These are phyloP conservation scores for Magnaporthiopsis incrustans DNA, from an alignment of 2,329 filamentous ascomycete species.

Conservation along the genomic window DNA sequence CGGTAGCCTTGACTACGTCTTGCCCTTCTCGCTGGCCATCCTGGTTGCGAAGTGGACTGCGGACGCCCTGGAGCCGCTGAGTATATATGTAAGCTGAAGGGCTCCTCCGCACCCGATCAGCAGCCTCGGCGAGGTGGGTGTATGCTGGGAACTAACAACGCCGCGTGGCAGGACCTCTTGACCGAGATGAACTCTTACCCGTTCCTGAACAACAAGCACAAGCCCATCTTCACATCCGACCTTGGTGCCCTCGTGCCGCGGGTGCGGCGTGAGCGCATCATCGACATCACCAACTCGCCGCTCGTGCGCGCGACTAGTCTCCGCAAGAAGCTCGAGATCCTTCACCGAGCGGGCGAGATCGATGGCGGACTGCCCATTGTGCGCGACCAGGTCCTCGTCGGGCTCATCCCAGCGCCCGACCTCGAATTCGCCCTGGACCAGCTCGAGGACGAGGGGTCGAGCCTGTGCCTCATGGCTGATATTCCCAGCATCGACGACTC, in stretches of 20 bases:
- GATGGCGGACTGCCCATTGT: slow-evolving; percentile 88
- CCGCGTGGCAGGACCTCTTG: slow-evolving; percentile 59
- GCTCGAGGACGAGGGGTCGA: slow-evolving; percentile 64
- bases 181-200: slow-evolving; percentile 98
- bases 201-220: slow-evolving; percentile 93
- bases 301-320: slow-evolving; percentile 70
- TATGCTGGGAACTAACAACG: slow-evolving; percentile 6
- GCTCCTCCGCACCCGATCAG: too few species aligned
- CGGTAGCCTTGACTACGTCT: slow-evolving; percentile 86
- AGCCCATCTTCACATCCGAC: slow-evolving; percentile 82
- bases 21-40: slow-evolving; percentile 88
- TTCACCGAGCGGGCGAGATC: slow-evolving; percentile 81
- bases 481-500: slow-evolving; percentile 54
- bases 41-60: slow-evolving; percentile 98
- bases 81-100: slow-evolving; percentile 65
- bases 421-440: slow-evolving; percentile 88
- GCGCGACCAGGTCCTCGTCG: slow-evolving; percentile 70
- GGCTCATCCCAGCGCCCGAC: slow-evolving; percentile 87
- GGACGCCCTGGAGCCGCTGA: slow-evolving; percentile 86
- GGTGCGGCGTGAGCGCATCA: slow-evolving; percentile 66
- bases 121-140: slow-evolving; percentile 8
- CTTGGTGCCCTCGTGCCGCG: slow-evolving; percentile 79
- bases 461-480: slow-evolving; percentile 74
- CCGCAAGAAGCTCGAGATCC: slow-evolving; percentile 68
- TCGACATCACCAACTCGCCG: slow-evolving; percentile 80